Conservation (phyloP, 768 basidiomycete genomes). For the Russula emetica region DNA sequence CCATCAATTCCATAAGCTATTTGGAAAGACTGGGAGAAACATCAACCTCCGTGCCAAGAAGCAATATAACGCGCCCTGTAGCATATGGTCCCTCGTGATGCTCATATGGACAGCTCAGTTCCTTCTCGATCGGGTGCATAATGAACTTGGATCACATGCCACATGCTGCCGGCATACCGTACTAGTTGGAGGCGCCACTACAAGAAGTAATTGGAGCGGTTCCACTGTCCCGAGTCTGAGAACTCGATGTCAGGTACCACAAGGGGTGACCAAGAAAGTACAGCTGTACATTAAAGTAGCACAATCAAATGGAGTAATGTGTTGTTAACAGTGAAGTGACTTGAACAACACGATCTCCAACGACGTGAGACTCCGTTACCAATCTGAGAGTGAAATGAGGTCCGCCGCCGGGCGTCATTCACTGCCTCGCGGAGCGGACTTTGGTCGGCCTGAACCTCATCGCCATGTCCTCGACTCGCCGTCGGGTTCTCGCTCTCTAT, state of each 20-base stretch:
- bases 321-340: no score
- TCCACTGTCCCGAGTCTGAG: not conserved
- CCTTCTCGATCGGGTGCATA: not conserved
- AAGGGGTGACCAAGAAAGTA: not conserved
- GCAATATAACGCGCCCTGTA: not conserved
- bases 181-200: not conserved
- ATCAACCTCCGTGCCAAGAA: not conserved
- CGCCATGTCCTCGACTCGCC: slow-evolving; percentile 41
- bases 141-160: not conserved
- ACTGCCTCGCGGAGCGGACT: not conserved
- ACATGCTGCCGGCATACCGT: not conserved
- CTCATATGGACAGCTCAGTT: not conserved
- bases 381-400: not conserved
- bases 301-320: no score
- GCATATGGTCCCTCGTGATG: slow-evolving; percentile 9
- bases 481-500: slow-evolving; percentile 68
- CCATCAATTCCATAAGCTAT: not conserved
- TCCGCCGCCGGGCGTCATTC: not conserved
- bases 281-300: no score
- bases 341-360: no score
- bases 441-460: not conserved
- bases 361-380: not conserved
- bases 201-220: no score
- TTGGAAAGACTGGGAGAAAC: not conserved
- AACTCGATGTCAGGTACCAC: not conserved